Percentiles rank a stretch among this genome's conserved stretches.
These are phyloP conservation scores for Sugiyamaella paludigena DNA, from an alignment of 1,139 yeast genomes.

Conservation along the genomic window DNA sequence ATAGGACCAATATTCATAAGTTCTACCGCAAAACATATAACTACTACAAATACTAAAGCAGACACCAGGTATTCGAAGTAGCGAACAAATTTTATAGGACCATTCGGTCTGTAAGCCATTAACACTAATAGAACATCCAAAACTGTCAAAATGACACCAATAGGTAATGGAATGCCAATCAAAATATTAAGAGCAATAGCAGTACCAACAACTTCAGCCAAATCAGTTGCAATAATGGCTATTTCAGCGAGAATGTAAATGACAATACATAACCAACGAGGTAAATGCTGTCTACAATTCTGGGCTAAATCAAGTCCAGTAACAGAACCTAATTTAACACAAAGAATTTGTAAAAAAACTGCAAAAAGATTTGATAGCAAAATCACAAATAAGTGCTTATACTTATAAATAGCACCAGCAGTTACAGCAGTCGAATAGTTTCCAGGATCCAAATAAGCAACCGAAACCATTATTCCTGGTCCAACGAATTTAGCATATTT, in stretches of 20 bases:
- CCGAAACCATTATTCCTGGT: slow-evolving; percentile 92
- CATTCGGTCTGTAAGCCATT: slow-evolving; percentile 86
- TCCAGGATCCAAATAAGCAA: slow-evolving; percentile 97
- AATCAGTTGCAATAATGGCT: slow-evolving; percentile 88
- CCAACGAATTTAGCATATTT: slow-evolving; percentile 74
- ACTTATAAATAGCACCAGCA: slow-evolving; percentile 85
- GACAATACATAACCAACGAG: slow-evolving; percentile 56
- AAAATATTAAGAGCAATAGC: slow-evolving; percentile 85
- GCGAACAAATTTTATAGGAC: slow-evolving; percentile 73
- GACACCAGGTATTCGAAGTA: slow-evolving; percentile 82
- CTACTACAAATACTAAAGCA: slow-evolving; percentile 73
- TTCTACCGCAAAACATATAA: slow-evolving; percentile 80
- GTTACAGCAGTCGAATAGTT: slow-evolving; percentile 94
- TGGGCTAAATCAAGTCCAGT: slow-evolving; percentile 80
- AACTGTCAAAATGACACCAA: slow-evolving; percentile 80
- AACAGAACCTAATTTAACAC: slow-evolving; percentile 84
- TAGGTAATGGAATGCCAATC: slow-evolving; percentile 68
- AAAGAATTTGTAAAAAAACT: slow-evolving; percentile 75
- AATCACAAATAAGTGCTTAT: slow-evolving; percentile 75
- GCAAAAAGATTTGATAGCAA: slow-evolving; percentile 84
- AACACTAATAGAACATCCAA: slow-evolving; percentile 81
- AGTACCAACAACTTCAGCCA: slow-evolving; percentile 93
- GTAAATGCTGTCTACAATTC: slow-evolving; percentile 74
- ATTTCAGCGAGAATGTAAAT: slow-evolving; percentile 76
- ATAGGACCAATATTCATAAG: slow-evolving; percentile 55